These are phyloP conservation scores for Fusarium devonianum DNA, from an alignment of 2,329 filamentous ascomycete species.

Conservation along the genomic window DNA sequence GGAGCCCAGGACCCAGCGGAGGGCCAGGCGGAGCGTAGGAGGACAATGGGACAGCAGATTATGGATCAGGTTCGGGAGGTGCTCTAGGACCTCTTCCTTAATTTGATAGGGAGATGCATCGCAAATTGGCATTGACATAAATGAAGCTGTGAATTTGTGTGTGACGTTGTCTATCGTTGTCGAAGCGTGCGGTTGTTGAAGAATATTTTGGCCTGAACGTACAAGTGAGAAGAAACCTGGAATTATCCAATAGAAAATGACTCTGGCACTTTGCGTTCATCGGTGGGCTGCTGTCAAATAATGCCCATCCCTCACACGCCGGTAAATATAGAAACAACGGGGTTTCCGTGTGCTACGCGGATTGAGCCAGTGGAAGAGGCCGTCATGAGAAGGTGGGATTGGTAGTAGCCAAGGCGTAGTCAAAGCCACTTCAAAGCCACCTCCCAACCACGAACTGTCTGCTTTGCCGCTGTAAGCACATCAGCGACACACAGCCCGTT, in stretches of 20 bases:
- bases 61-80: conserved; percentile 64
- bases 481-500: conserved; percentile 27
- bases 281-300: background rate
- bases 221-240: background rate
- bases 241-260: conserved; percentile 1
- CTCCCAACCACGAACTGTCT: conserved; percentile 21
- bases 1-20: conserved; percentile 55
- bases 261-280: background rate
- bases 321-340: background rate
- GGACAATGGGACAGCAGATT: conserved; percentile 68
- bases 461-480: conserved; percentile 27
- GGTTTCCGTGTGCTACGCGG: background rate
- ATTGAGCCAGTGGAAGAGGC: conserved; percentile 11
- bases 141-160: conserved; percentile 13
- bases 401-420: conserved; percentile 18
- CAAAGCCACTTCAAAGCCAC: conserved; percentile 28
- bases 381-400: conserved; percentile 1
- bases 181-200: conserved; percentile 9
- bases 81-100: conserved; percentile 37
- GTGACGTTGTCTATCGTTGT: no score
- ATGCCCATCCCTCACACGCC: background rate
- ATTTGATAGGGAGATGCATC: background rate
- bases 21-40: conserved; percentile 58
- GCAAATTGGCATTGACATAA: background rate
- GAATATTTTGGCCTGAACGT: conserved; percentile 16